Evolutionary conservation across 306 rosid species (phyloP).

Genomic region (Mimosa bimucronata): DNA sequence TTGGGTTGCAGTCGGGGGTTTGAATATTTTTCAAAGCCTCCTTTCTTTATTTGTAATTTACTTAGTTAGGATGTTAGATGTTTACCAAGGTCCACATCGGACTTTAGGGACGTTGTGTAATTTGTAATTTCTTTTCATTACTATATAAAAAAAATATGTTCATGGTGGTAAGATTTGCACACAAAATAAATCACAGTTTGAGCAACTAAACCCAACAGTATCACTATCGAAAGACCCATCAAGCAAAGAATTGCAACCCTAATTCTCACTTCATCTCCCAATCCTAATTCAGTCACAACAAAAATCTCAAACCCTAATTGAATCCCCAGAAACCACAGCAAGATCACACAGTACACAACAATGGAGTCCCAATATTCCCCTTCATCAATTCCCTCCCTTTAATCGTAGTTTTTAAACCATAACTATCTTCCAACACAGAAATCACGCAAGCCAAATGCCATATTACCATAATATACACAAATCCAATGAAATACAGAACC

Average conservation of each 20-base stretch:
- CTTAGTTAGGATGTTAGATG: too few relatives aligned
- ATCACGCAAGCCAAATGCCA: conserved; percentile 61
- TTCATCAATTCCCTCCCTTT: conserved; percentile 48
- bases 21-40: too few relatives aligned
- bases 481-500: conserved; percentile 35
- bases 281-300: conserved; percentile 40
- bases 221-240: conserved; percentile 32
- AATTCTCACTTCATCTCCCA: not conserved
- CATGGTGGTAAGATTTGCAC: conserved; percentile 65
- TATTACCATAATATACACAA: conserved; percentile 43
- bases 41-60: too few relatives aligned
- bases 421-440: conserved; percentile 52
- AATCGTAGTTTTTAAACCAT: conserved; percentile 50
- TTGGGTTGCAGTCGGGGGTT: too few relatives aligned
- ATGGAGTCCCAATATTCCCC: conserved; percentile 46
- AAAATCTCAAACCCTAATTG: conserved; percentile 30
- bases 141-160: too few relatives aligned
- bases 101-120: too few relatives aligned
- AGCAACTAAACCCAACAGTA: conserved; percentile 41
- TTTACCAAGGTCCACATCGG: too few relatives aligned
- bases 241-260: conserved; percentile 37
- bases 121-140: too few relatives aligned
- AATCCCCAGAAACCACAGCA: not conserved
- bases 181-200: conserved; percentile 59
- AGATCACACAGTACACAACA: not conserved